Conservation (phyloP, 306 rosid genomes). For the Macrotyloma uniflorum region DNA sequence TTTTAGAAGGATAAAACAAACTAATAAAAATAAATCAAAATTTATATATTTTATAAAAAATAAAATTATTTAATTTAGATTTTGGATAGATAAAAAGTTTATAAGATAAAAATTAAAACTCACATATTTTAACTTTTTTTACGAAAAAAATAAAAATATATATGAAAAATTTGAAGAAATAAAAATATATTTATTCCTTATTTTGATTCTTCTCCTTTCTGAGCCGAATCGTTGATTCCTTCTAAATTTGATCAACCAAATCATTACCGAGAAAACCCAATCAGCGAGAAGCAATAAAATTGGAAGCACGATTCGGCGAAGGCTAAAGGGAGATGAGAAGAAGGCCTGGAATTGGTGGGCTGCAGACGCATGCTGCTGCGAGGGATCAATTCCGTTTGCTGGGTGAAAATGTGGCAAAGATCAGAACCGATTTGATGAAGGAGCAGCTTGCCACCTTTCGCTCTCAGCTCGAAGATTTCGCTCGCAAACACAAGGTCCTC, state of each 20-base stretch:
- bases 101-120: too few relatives aligned
- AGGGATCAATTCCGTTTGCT: conserved; percentile 86
- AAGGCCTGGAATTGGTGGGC: conserved; percentile 91
- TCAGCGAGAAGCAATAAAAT: not conserved
- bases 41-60: too few relatives aligned
- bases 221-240: too few relatives aligned
- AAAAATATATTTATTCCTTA: too few relatives aligned
- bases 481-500: conserved; percentile 88
- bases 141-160: too few relatives aligned
- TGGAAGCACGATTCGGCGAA: not conserved
- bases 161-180: too few relatives aligned
- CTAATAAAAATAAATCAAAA: too few relatives aligned
- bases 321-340: conserved; percentile 62
- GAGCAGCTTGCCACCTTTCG: conserved; percentile 93
- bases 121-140: too few relatives aligned
- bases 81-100: too few relatives aligned
- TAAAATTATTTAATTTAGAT: too few relatives aligned
- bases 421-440: conserved; percentile 90
- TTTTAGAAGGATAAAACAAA: too few relatives aligned
- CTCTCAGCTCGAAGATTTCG: conserved; percentile 92
- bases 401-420: conserved; percentile 94
- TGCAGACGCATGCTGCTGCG: conserved; percentile 84
- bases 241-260: not conserved
- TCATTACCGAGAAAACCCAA: not conserved
- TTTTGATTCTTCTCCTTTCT: too few relatives aligned